phyloP scores from a whole-genome alignment of 345 rosid species.

The Draba incana region DNA sequence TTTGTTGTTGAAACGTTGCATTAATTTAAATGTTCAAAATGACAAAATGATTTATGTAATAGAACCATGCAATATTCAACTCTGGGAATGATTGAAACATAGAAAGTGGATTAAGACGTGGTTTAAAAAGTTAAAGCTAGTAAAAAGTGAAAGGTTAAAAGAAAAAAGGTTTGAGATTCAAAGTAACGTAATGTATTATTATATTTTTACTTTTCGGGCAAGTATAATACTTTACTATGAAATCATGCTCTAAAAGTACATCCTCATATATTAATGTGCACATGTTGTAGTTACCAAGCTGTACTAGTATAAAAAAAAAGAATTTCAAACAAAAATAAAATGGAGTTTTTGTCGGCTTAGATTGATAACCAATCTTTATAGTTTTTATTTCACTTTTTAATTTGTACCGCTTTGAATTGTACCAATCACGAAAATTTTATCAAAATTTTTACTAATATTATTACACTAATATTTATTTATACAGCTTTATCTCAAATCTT shows the following conservation, averaged over 20 bases:
- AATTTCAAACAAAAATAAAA: neutral
- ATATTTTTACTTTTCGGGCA: neutral
- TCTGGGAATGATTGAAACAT: constrained; percentile 31
- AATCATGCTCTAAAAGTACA: constrained; percentile 27
- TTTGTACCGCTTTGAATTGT: too few species aligned
- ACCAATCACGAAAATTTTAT: too few species aligned
- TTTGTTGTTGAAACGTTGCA: neutral
- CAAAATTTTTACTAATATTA: too few species aligned
- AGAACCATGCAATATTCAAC: constrained; percentile 28
- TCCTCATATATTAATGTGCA: constrained; percentile 22
- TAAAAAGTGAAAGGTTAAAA: constrained; percentile 25
- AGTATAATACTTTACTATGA: neutral
- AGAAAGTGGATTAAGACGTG: constrained; percentile 36
- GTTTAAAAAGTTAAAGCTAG: constrained; percentile 26
- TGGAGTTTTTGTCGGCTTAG: neutral
- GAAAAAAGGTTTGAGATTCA: constrained; percentile 37
- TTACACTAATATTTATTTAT: too few species aligned
- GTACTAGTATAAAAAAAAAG: too few species aligned
- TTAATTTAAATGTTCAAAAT: neutral
- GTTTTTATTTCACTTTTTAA: too few species aligned
- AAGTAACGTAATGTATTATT: constrained; percentile 27
- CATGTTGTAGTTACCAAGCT: constrained; percentile 8
- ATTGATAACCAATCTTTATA: too few species aligned
- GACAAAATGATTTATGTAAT: neutral
- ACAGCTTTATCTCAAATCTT: too few species aligned